These are phyloP conservation scores for Raphanus raphanistrum DNA, from an alignment of 345 rosid species.

Conservation along the genomic window DNA sequence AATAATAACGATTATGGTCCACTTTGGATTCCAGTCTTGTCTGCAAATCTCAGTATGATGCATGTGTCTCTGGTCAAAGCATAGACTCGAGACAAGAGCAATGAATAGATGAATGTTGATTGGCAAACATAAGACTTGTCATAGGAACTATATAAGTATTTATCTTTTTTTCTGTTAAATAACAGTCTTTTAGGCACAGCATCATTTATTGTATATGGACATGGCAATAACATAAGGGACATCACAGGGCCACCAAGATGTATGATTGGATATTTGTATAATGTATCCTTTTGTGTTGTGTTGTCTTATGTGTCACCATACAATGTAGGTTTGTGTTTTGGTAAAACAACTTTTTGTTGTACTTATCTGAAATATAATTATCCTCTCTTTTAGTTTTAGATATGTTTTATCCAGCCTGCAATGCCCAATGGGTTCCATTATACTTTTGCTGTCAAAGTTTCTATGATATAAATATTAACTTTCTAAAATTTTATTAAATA, in stretches of 20 bases:
- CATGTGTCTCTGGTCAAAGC: slow-evolving; percentile 8
- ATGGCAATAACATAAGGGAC: slow-evolving; percentile 17
- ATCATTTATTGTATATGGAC: slow-evolving; percentile 26
- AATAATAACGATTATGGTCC: slow-evolving; percentile 21
- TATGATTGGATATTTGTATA: slow-evolving; percentile 30
- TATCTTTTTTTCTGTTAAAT: neutral
- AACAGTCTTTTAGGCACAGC: slow-evolving; percentile 4
- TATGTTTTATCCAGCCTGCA: slow-evolving; percentile 6
- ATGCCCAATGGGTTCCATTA: neutral
- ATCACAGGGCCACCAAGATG: slow-evolving; percentile 29
- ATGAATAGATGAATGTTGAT: slow-evolving; percentile 26
- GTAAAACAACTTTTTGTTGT: slow-evolving; percentile 4
- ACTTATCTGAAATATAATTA: neutral
- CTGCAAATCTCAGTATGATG: slow-evolving; percentile 17
- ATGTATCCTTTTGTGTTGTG: slow-evolving; percentile 29
- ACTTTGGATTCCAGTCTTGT: slow-evolving; percentile 22
- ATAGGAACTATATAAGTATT: slow-evolving; percentile 12
- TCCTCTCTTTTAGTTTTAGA: neutral
- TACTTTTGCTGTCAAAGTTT: neutral
- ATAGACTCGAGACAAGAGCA: neutral
- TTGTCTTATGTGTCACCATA: slow-evolving; percentile 38
- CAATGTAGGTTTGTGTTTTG: slow-evolving; percentile 27
- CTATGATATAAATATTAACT: neutral
- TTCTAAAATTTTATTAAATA: neutral
- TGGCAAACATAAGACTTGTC: slow-evolving; percentile 28